Evolutionary conservation across 2,329 filamentous ascomycete species (phyloP).

Genomic region (Fonsecaea monophora): DNA sequence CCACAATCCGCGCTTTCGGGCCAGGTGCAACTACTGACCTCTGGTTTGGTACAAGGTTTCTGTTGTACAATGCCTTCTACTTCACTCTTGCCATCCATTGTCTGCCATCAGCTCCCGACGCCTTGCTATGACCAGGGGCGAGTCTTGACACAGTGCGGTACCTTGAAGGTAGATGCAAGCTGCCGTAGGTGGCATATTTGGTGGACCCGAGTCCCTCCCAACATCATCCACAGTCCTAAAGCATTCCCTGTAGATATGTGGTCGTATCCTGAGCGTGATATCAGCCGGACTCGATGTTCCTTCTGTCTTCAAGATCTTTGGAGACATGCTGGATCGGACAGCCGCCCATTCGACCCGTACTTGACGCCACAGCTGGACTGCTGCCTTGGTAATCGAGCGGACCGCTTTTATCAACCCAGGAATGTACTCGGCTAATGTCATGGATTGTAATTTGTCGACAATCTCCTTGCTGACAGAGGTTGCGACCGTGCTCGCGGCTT

Average conservation of each 20-base stretch:
- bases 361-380: slow-evolving; percentile 65
- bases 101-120: slow-evolving; percentile 46
- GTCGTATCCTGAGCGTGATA: slow-evolving; percentile 59
- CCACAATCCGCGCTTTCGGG: not conserved
- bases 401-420: slow-evolving; percentile 60
- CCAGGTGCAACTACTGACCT: not conserved
- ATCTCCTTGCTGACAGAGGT: slow-evolving; percentile 64
- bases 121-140: slow-evolving; percentile 50
- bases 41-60: slow-evolving; percentile 19
- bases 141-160: slow-evolving; percentile 59
- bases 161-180: slow-evolving; percentile 60
- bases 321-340: slow-evolving; percentile 55
- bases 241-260: slow-evolving; percentile 59
- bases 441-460: slow-evolving; percentile 60
- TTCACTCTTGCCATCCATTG: slow-evolving; percentile 8
- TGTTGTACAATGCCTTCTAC: not conserved
- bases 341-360: slow-evolving; percentile 64
- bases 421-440: slow-evolving; percentile 58
- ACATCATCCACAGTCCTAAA: not conserved
- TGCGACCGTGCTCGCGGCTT: slow-evolving; percentile 62
- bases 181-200: slow-evolving; percentile 39
- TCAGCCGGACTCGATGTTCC: slow-evolving; percentile 46
- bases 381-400: slow-evolving; percentile 63
- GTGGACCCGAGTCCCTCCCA: not conserved
- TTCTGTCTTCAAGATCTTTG: slow-evolving; percentile 45